Evolutionary conservation across 2,329 filamentous ascomycete genomes (phyloP), one percentile per base, ranked within the genome.

Genomic region (Ilyonectria robusta): DNA sequence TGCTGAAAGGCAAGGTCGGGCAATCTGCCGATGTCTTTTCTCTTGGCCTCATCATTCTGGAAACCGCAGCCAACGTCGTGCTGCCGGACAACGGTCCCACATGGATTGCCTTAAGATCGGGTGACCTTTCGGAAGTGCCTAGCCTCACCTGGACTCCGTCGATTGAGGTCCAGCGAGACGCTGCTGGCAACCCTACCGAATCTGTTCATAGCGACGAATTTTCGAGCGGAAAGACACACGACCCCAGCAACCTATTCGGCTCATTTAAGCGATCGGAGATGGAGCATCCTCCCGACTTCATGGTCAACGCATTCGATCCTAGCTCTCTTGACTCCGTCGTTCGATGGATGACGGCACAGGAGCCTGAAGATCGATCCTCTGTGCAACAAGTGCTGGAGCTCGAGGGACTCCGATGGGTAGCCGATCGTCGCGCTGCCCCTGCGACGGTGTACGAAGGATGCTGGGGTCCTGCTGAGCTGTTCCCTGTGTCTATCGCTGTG

Each of bases 381-480:
- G 88, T 94, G 26, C 87, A 92, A 59, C 88, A 97, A 70, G 83
- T 99, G 11, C 87, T 97, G 53, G 83, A 88, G 51, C 88, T 91
- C 1, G 89, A 91, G 55, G 94, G 94, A 26, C 87, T 97, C 59
- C 88, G 87, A 68, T 99, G 96, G 93, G 92, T 97, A 35, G 88
- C 91, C 61, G 83, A 85, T 57, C 91, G 94, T 69, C 91, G 94
- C 62, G 91, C 92, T 62, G 93, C 94, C 11, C 93, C 94, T 50
- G 96, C 96, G n/a, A 98, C 94, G 0, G 91, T 99, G 59, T 99
- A 93, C 75, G 96, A 99, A 82, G 96, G 96, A 69, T 96, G 94
- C 78, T 99, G 95, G 93, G 96, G 96, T 4, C 95, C 95, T 35
- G 91, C 84, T n/a, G 85, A 88, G 59, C 80, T 85, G 56, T 77